Evolutionary conservation across 345 rosid genomes (phyloP), one percentile per base, ranked within the genome.

Genomic region (Cardamine occulta): DNA sequence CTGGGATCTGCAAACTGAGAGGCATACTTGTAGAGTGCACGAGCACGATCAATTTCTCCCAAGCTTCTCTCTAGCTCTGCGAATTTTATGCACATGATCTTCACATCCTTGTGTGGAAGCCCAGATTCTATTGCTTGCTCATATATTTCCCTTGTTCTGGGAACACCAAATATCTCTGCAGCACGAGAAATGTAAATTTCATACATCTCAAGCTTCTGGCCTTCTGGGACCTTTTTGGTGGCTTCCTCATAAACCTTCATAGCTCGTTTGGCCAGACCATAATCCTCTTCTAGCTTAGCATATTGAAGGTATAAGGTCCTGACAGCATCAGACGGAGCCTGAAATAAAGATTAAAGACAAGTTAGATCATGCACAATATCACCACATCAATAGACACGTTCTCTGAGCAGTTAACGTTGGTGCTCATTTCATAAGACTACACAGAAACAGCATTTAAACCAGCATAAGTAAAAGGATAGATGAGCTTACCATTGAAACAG

Each of bases 241-340:
- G 99, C 98, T 77, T 89, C 91, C 81, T 90, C 93, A 64, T 95
- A 95, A 45, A 95, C 96, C 75, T 88, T 90, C 98, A 95, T 95
- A 14, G 98, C 99, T 76, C 97, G 86, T 82, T 95, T 95, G 45
- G 98, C 98, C 53, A 95, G 80, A 73, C 99, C 99, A 72, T 83
- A 89, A 68, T 95, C 99, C 77, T 92, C 98, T 78, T 95, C 99
- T 56, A 95, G 82, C 83, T 95, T 95, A 24, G 99, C 99, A 79
- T 90, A 95, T 75, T 92, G 97, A 77, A 95, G 99, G 80, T 84
- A 92, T 58, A 92, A 75, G 15, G 96, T 96, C 79, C 91, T 95
- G 7, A 90, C 96, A 42, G 84, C 75, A 80, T 92, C 99, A 18
- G 99, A 86, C 72, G 99, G 97, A 55, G 99, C 89, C 98, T 91